These are phyloP conservation scores for Euphrasia arctica DNA, from an alignment of 305 asterid genomes.

Conservation along the genomic window DNA sequence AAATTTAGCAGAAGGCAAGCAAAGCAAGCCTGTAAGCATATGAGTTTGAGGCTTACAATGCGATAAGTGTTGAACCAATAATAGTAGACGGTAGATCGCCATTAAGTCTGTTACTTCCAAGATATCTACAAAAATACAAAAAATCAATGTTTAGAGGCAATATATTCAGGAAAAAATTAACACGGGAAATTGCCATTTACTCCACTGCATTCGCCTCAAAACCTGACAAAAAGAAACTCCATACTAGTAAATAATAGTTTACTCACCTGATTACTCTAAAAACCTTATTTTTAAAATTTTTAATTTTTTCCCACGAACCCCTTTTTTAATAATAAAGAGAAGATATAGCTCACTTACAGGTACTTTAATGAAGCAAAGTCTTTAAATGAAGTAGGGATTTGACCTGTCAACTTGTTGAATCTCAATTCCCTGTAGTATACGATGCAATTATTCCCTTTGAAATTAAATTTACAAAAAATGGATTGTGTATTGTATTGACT, in stretches of 20 bases:
- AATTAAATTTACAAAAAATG: neutral
- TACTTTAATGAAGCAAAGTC: conserved; percentile 35
- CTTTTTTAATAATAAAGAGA: too few relatives aligned
- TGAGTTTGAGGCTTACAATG: conserved; percentile 46
- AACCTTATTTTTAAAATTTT: too few relatives aligned
- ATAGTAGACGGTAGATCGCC: conserved; percentile 55
- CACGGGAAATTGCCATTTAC: too few relatives aligned
- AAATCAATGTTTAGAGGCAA: conserved; percentile 6
- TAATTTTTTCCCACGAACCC: too few relatives aligned
- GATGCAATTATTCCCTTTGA: conserved; percentile 7
- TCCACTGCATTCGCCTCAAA: too few relatives aligned
- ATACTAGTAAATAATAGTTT: too few relatives aligned
- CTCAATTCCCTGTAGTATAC: conserved; percentile 55
- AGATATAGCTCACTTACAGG: too few relatives aligned
- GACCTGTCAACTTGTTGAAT: conserved; percentile 62
- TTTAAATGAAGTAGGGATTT: conserved; percentile 49
- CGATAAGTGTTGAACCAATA: conserved; percentile 40
- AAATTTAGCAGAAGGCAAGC: conserved; percentile 6
- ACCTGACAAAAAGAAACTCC: too few relatives aligned
- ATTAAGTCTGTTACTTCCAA: conserved; percentile 60
- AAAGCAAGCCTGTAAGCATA: neutral
- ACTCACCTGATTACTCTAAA: too few relatives aligned
- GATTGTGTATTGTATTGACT: too few relatives aligned
- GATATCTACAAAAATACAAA: conserved; percentile 42
- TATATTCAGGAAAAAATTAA: too few relatives aligned